A percentile compares a stretch with the other conserved stretches of the same genome.
These are phyloP conservation scores for Aspergillus amoenus DNA, from an alignment of 2,329 filamentous ascomycete species.

Conservation along the genomic window DNA sequence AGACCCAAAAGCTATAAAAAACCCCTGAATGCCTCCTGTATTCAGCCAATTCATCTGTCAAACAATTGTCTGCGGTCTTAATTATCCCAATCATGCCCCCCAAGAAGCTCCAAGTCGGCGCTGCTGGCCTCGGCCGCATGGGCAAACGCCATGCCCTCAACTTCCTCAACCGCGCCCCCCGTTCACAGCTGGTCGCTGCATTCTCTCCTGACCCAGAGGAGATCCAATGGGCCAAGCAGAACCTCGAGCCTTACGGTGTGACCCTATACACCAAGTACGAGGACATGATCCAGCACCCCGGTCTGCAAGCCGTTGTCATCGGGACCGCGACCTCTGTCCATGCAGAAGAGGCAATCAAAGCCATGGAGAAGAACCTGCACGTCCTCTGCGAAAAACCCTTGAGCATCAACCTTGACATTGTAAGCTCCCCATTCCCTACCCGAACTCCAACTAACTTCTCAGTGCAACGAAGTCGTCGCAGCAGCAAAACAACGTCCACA, in stretches of 20 bases:
- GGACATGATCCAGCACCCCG: slow-evolving; percentile 56
- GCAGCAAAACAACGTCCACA: slow-evolving; percentile 56
- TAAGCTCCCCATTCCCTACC: slow-evolving; percentile 23
- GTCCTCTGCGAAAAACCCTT: slow-evolving; percentile 58
- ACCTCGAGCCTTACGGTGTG: slow-evolving; percentile 54
- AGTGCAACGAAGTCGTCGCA: slow-evolving; percentile 53
- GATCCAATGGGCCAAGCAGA: slow-evolving; percentile 50
- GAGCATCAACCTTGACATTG: slow-evolving; percentile 59
- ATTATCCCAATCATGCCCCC: slow-evolving; percentile 19
- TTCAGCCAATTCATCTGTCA: not conserved
- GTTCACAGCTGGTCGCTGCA: slow-evolving; percentile 51
- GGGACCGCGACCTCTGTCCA: slow-evolving; percentile 57
- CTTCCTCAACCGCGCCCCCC: slow-evolving; percentile 48
- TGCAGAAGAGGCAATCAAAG: slow-evolving; percentile 58
- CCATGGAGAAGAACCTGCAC: slow-evolving; percentile 55
- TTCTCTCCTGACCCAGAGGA: slow-evolving; percentile 48
- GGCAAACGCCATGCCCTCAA: slow-evolving; percentile 52
- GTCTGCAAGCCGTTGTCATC: slow-evolving; percentile 56
- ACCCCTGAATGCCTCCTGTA: not conserved
- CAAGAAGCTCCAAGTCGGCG: slow-evolving; percentile 45
- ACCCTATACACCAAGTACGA: slow-evolving; percentile 56
- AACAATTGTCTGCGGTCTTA: not conserved
- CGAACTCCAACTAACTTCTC: not conserved
- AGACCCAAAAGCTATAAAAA: too few species aligned
- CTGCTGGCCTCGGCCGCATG: slow-evolving; percentile 53